A percentile compares a stretch with the other conserved stretches of the same genome.
phyloP scores from a whole-genome alignment of 352 stramenopile species.

The Pythium aristosporum region DNA sequence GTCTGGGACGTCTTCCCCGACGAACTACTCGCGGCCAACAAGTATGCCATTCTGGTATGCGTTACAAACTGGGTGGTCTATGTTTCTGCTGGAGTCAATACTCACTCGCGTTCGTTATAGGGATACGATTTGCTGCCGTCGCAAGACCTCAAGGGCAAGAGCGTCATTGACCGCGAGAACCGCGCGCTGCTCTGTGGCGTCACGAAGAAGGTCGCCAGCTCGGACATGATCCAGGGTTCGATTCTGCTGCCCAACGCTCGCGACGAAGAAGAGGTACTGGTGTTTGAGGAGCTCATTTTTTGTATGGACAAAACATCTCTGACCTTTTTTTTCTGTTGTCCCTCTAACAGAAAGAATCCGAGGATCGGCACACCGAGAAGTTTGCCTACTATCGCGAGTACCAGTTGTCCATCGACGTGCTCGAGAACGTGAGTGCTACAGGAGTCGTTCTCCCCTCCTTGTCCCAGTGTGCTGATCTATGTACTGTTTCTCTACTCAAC shows the following conservation, averaged over 20 bases:
- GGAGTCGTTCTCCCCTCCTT: neutral
- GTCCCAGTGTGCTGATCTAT: neutral
- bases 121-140: slow-evolving; percentile 87
- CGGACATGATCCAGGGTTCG: slow-evolving; percentile 71
- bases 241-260: slow-evolving; percentile 64
- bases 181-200: slow-evolving; percentile 74
- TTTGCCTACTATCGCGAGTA: slow-evolving; percentile 86
- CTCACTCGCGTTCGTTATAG: slow-evolving; percentile 23
- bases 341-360: slow-evolving; percentile 38
- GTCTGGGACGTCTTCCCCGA: slow-evolving; percentile 84
- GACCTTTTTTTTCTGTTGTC: neutral
- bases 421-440: slow-evolving; percentile 58
- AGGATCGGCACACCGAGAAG: slow-evolving; percentile 56
- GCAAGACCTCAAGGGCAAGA: slow-evolving; percentile 75
- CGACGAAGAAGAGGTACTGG: slow-evolving; percentile 51
- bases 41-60: slow-evolving; percentile 76
- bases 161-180: slow-evolving; percentile 61
- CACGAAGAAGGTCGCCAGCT: slow-evolving; percentile 59
- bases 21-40: slow-evolving; percentile 73
- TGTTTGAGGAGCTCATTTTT: neutral
- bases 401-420: slow-evolving; percentile 62
- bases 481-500: neutral
- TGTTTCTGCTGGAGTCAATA: neutral
- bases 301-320: neutral
- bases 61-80: slow-evolving; percentile 9